These are phyloP conservation scores for Nakataea oryzae DNA, from an alignment of 2,329 filamentous ascomycete species.

Conservation along the genomic window DNA sequence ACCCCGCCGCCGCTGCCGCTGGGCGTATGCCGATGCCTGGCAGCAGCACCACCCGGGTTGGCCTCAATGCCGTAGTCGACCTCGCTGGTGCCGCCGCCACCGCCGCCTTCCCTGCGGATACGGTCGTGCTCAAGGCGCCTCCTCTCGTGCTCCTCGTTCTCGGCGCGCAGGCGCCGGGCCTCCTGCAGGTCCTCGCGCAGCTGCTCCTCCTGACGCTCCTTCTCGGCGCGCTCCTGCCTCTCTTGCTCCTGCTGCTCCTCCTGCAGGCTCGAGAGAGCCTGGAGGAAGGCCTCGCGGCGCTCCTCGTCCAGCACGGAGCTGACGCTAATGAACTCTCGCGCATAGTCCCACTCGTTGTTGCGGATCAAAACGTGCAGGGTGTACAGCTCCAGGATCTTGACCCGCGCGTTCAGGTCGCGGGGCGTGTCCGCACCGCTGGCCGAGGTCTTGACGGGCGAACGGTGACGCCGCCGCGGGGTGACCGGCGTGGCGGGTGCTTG, in stretches of 20 bases:
- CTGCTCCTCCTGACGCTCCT: constrained; percentile 44
- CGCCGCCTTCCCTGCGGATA: constrained; percentile 28
- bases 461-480: constrained; percentile 26
- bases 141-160: constrained; percentile 47
- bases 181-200: constrained; percentile 47
- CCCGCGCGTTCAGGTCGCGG: constrained; percentile 69
- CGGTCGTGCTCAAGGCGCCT: constrained; percentile 44
- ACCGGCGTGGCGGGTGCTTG: constrained; percentile 30
- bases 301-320: constrained; percentile 88
- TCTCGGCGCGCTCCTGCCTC: constrained; percentile 50
- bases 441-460: constrained; percentile 29
- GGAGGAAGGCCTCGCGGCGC: constrained; percentile 76
- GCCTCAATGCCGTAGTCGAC: constrained; percentile 61
- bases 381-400: constrained; percentile 92
- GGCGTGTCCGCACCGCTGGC: constrained; percentile 68
- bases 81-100: too few species aligned
- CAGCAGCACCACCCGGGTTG: constrained; percentile 20
- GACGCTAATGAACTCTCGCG: constrained; percentile 77
- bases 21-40: constrained; percentile 9
- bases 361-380: constrained; percentile 88
- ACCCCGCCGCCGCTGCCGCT: constrained; percentile 23
- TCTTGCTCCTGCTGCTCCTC: constrained; percentile 74
- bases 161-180: constrained; percentile 39
- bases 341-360: constrained; percentile 95
- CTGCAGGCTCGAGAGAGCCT: constrained; percentile 72